These are phyloP conservation scores for Lumnitzera littorea DNA, from an alignment of 345 rosid species.

Conservation along the genomic window DNA sequence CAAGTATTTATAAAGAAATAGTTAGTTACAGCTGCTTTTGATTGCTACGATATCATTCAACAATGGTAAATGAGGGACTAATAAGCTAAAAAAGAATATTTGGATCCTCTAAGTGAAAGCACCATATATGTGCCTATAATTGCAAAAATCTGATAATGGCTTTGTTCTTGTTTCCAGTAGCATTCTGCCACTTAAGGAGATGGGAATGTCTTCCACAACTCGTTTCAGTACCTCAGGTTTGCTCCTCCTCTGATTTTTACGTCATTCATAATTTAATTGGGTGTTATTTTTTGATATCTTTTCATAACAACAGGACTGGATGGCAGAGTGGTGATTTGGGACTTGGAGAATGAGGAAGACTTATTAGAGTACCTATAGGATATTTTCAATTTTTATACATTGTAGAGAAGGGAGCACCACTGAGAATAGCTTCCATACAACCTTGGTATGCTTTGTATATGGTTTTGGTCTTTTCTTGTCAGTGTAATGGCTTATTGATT, in stretches of 20 bases:
- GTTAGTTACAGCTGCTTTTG: no score
- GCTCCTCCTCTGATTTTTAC: not conserved
- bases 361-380: constrained; percentile 20
- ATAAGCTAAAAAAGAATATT: no score
- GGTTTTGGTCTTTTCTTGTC: no score
- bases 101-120: not conserved
- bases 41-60: no score
- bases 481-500: no score
- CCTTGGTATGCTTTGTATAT: no score
- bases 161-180: constrained; percentile 33
- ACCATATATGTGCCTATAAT: not conserved
- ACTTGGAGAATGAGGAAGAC: constrained; percentile 62
- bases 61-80: no score
- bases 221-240: constrained; percentile 97
- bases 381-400: no score
- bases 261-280: not conserved
- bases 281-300: not conserved
- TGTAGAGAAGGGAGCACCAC: no score
- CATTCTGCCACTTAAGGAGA: constrained; percentile 45
- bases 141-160: not conserved
- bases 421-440: no score
- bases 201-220: constrained; percentile 32
- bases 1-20: no score
- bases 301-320: constrained; percentile 59
- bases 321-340: constrained; percentile 85